phyloP scores from a whole-genome alignment of 140 eudicot species.

The Erigeron philadelphicus region DNA sequence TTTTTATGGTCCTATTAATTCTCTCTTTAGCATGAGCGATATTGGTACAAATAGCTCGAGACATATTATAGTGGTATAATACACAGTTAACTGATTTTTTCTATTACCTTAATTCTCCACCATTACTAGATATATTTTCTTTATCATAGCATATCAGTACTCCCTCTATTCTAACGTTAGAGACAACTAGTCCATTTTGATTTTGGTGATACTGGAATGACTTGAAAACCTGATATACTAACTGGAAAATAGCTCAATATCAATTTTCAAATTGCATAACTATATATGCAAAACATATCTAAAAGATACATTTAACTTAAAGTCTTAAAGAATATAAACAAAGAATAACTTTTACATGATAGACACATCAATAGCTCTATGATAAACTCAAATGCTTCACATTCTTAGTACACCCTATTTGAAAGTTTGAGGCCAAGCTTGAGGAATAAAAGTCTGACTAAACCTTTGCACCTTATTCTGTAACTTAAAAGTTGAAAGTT shows the following conservation, averaged over 20 bases:
- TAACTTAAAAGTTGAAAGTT: neutral
- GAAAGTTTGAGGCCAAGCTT: too few species aligned
- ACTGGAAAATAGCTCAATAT: neutral
- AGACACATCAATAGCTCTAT: neutral
- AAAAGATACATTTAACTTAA: neutral
- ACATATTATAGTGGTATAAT: neutral
- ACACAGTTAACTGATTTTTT: neutral
- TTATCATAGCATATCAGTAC: too few species aligned
- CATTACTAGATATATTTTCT: neutral
- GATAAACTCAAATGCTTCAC: neutral
- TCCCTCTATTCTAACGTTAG: too few species aligned
- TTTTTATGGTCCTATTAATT: neutral
- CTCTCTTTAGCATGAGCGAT: neutral
- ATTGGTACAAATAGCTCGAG: slow-evolving; percentile 3
- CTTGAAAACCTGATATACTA: slow-evolving; percentile 2
- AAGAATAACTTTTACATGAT: neutral
- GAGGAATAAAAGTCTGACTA: neutral
- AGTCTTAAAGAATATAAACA: neutral
- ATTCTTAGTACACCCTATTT: neutral
- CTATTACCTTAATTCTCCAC: slow-evolving; percentile 2
- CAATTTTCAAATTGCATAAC: neutral
- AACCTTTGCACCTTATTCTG: neutral
- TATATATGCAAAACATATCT: neutral
- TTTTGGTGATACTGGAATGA: too few species aligned
- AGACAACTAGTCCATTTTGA: too few species aligned